Evolutionary conservation across 345 rosid genomes (phyloP).

Genomic region (Citrus glauca): DNA sequence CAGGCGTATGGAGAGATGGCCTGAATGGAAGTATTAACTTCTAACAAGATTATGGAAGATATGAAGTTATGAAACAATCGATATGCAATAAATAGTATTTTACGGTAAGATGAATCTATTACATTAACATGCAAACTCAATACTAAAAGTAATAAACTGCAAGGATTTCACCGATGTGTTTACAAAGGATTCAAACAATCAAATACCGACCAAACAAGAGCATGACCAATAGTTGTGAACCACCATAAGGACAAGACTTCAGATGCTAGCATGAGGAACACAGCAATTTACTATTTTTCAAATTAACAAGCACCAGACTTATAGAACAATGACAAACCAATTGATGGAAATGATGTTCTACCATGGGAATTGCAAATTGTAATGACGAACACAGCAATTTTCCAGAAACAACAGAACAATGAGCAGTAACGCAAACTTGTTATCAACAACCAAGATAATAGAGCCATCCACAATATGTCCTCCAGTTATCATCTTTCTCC

Average conservation of each 20-base stretch:
- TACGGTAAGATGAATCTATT: too few species aligned
- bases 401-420: neutral
- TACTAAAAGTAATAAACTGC: neutral
- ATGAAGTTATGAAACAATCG: too few species aligned
- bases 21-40: too few species aligned
- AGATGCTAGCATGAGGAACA: too few species aligned
- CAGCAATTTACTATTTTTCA: too few species aligned
- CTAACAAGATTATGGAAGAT: too few species aligned
- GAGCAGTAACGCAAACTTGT: slow-evolving; percentile 13
- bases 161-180: neutral
- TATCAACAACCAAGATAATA: slow-evolving; percentile 19
- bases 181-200: neutral
- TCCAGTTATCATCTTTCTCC: slow-evolving; percentile 14
- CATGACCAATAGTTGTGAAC: neutral
- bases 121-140: neutral
- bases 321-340: neutral
- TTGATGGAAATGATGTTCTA: neutral
- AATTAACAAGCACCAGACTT: neutral
- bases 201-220: neutral
- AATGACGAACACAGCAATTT: neutral
- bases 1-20: too few species aligned
- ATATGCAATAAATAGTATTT: too few species aligned
- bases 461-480: slow-evolving; percentile 18
- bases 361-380: neutral
- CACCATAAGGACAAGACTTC: neutral